A percentile compares a stretch with the other conserved stretches of the same genome.
phyloP scores from a whole-genome alignment of 805 yeast genomes.

The Ogataea nitratoaversa region DNA sequence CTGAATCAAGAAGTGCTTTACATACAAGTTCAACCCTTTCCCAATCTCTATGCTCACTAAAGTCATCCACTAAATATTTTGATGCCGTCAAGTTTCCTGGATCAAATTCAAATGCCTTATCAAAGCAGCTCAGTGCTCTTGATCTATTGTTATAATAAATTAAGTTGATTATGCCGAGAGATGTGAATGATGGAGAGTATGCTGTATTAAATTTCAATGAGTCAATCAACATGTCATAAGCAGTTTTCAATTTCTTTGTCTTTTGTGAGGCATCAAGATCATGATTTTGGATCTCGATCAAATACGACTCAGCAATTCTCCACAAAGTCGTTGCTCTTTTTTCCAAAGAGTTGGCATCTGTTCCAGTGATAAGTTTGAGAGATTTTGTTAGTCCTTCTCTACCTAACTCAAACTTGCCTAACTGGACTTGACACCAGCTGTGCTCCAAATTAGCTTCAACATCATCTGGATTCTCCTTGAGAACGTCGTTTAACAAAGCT shows the following conservation, averaged over 20 bases:
- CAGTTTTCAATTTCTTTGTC: conserved; percentile 33
- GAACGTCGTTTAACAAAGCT: conserved; percentile 46
- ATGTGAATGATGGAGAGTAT: conserved; percentile 76
- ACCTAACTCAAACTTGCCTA: conserved; percentile 49
- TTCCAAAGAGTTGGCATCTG: conserved; percentile 49
- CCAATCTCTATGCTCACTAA: conserved; percentile 74
- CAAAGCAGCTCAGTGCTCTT: conserved; percentile 81
- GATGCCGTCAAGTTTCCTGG: conserved; percentile 75
- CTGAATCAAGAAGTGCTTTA: conserved; percentile 59
- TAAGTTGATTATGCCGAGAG: conserved; percentile 72
- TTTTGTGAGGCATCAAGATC: conserved; percentile 20
- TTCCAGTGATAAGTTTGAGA: conserved; percentile 41
- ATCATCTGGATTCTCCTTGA: conserved; percentile 46
- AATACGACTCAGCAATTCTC: conserved; percentile 67
- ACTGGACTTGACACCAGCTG: conserved; percentile 71
- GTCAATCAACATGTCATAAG: conserved; percentile 55
- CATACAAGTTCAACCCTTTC: conserved; percentile 74
- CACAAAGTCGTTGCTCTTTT: conserved; percentile 59
- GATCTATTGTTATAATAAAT: conserved; percentile 51
- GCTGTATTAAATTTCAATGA: conserved; percentile 62
- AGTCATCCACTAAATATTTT: conserved; percentile 61
- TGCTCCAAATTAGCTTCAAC: conserved; percentile 60
- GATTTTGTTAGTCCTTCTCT: conserved; percentile 44
- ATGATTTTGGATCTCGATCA: conserved; percentile 30
- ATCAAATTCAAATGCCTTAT: conserved; percentile 86